Percentiles rank a stretch among this genome's conserved stretches.
These are phyloP conservation scores for Scytalidium lignicola DNA, from an alignment of 2,329 filamentous ascomycete genomes.

Conservation along the genomic window DNA sequence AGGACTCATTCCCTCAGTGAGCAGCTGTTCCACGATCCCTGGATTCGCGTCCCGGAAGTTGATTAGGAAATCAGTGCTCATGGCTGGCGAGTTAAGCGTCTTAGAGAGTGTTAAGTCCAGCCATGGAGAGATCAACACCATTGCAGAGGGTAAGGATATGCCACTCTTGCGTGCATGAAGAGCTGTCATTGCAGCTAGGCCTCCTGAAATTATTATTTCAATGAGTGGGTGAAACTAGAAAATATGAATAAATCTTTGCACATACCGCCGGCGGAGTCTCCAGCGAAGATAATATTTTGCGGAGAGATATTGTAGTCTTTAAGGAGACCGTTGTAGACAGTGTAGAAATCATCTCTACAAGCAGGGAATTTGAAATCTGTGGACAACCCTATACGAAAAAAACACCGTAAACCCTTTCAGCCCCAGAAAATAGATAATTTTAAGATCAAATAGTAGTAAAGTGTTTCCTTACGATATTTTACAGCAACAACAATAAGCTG, in stretches of 20 bases:
- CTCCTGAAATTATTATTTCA: not conserved
- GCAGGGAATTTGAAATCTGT: not conserved
- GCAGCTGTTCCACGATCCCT: not conserved
- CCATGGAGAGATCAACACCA: constrained; percentile 3
- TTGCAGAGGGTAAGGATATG: not conserved
- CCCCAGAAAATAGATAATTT: too few species aligned
- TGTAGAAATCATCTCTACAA: constrained; percentile 1
- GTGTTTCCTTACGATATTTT: constrained; percentile 1
- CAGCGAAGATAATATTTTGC: constrained; percentile 1
- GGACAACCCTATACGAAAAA: not conserved
- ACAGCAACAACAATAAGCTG: constrained; percentile 1
- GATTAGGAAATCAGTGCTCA: constrained; percentile 1
- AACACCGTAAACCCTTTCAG: too few species aligned
- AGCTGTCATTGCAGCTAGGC: constrained; percentile 1
- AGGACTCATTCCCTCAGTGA: not conserved
- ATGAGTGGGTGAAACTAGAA: not conserved
- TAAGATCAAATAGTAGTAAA: not conserved
- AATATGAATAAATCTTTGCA: not conserved
- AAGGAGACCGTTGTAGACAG: not conserved
- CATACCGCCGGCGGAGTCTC: constrained; percentile 1
- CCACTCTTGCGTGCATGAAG: not conserved
- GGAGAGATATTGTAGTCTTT: constrained; percentile 1
- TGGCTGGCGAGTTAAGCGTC: constrained; percentile 1
- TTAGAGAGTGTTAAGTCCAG: constrained; percentile 1
- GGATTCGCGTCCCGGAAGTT: constrained; percentile 1